A percentile compares a stretch with the other conserved stretches of the same genome.
Evolutionary conservation across 345 rosid species (phyloP).

Genomic region (Gossypium mustelinum): DNA sequence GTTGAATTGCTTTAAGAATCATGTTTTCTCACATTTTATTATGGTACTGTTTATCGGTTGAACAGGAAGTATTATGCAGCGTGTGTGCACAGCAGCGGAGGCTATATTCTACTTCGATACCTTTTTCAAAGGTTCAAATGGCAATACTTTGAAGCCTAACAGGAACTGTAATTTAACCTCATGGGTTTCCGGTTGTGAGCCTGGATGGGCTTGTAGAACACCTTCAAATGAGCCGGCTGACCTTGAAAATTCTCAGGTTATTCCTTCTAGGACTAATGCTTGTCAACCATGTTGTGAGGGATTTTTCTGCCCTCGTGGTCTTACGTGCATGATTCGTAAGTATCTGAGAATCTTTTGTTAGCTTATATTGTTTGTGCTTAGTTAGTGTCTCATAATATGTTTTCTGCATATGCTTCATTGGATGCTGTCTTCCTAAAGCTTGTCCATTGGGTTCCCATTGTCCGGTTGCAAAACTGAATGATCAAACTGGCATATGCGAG

Average conservation of each 20-base stretch:
- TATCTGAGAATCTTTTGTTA: slow-evolving; percentile 6
- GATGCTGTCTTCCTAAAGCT: slow-evolving; percentile 38
- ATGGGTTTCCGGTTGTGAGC: slow-evolving; percentile 92
- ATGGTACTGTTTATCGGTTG: slow-evolving; percentile 17
- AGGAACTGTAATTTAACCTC: slow-evolving; percentile 73
- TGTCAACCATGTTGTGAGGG: slow-evolving; percentile 90
- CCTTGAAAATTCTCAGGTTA: slow-evolving; percentile 40
- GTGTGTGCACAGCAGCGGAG: slow-evolving; percentile 81
- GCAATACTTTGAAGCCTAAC: slow-evolving; percentile 52
- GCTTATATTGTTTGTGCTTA: too few species aligned
- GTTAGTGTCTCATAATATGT: neutral
- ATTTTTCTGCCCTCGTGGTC: slow-evolving; percentile 85
- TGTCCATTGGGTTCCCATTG: slow-evolving; percentile 70
- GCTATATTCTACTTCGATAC: slow-evolving; percentile 59
- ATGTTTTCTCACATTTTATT: neutral
- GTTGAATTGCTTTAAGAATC: slow-evolving; percentile 1
- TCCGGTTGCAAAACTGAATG: slow-evolving; percentile 50
- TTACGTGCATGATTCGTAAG: slow-evolving; percentile 98
- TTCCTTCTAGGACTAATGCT: slow-evolving; percentile 56
- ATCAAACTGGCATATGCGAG: slow-evolving; percentile 49
- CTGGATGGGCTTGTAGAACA: slow-evolving; percentile 89
- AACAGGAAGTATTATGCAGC: slow-evolving; percentile 46
- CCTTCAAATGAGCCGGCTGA: slow-evolving; percentile 42
- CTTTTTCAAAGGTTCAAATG: slow-evolving; percentile 38
- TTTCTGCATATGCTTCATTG: neutral